Evolutionary conservation across 1,284 basidiomycete species (phyloP).

Genomic region (Ceratorhiza oryzae-sativae): DNA sequence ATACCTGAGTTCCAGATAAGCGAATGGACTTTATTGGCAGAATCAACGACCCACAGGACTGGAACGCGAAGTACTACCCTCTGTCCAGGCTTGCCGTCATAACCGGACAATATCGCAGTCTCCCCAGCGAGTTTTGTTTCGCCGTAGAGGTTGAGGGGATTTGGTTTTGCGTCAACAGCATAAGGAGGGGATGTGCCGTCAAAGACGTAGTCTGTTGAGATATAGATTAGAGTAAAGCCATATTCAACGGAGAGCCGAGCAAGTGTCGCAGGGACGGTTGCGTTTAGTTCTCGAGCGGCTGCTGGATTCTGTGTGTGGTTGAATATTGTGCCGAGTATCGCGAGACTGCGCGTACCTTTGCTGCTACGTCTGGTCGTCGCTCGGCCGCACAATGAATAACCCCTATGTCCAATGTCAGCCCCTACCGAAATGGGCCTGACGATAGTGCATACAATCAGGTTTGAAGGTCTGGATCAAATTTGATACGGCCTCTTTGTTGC

Average conservation of each 20-base stretch:
- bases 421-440: neutral
- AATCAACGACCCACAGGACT: conserved; percentile 64
- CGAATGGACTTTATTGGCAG: neutral
- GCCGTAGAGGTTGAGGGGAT: conserved; percentile 81
- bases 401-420: conserved; percentile 56
- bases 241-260: conserved; percentile 62
- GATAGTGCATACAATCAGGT: conserved; percentile 66
- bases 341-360: conserved; percentile 61
- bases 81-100: conserved; percentile 55
- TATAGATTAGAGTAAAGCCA: conserved; percentile 71
- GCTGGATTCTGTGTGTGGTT: conserved; percentile 63
- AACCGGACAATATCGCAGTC: conserved; percentile 60
- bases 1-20: conserved; percentile 60
- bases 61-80: conserved; percentile 77
- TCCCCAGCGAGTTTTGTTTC: conserved; percentile 80
- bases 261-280: conserved; percentile 66
- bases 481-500: conserved; percentile 59
- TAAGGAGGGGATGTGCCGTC: conserved; percentile 84
- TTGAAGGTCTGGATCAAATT: conserved; percentile 60
- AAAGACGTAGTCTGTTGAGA: conserved; percentile 81
- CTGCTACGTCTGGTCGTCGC: conserved; percentile 80
- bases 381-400: conserved; percentile 88
- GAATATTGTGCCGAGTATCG: conserved; percentile 41
- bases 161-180: conserved; percentile 66
- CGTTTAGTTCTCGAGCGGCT: conserved; percentile 73